These are phyloP conservation scores for Hamigera avellanea DNA, from an alignment of 495 filamentous ascomycete species.

Conservation along the genomic window DNA sequence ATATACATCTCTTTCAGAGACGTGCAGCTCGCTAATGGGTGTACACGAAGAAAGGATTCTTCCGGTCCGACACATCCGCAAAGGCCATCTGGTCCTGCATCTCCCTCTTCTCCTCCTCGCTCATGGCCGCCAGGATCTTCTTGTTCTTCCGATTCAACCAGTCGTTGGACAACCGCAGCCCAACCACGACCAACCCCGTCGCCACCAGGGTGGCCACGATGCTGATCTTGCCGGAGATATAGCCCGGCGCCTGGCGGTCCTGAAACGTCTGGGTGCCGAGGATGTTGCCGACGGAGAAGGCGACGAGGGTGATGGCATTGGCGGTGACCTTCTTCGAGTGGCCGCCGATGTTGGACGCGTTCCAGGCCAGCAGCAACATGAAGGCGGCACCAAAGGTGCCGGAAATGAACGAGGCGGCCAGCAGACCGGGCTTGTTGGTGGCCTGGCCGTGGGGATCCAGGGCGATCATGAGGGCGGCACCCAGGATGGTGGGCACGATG, in stretches of 20 bases:
- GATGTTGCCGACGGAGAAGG: slow-evolving; percentile 3
- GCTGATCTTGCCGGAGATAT: slow-evolving; percentile 14
- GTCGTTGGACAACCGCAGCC: slow-evolving; percentile 19
- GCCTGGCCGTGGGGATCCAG: slow-evolving; percentile 11
- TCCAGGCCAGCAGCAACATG: slow-evolving; percentile 19
- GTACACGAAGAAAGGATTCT: slow-evolving; percentile 10
- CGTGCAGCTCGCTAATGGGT: too few species aligned
- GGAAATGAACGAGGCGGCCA: slow-evolving; percentile 20
- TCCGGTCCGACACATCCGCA: slow-evolving; percentile 21
- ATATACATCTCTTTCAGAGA: too few species aligned
- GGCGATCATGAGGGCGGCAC: slow-evolving; percentile 24
- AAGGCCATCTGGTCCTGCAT: slow-evolving; percentile 24
- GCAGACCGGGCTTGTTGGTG: slow-evolving; percentile 18
- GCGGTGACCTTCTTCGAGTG: slow-evolving; percentile 17
- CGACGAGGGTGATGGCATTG: slow-evolving; percentile 1
- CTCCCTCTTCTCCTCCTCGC: slow-evolving; percentile 11
- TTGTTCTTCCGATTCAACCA: slow-evolving; percentile 16
- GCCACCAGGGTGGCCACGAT: slow-evolving; percentile 18
- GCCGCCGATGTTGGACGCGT: slow-evolving; percentile 17
- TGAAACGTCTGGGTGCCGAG: slow-evolving; percentile 2
- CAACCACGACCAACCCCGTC: slow-evolving; percentile 15
- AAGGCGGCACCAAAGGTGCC: slow-evolving; percentile 17
- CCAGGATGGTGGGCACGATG: slow-evolving; percentile 21
- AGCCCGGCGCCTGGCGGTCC: slow-evolving; percentile 1
- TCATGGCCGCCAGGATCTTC: slow-evolving; percentile 13